Evolutionary conservation across 176 grass and related monocot species (phyloP).

Genomic region (Carex pumila): DNA sequence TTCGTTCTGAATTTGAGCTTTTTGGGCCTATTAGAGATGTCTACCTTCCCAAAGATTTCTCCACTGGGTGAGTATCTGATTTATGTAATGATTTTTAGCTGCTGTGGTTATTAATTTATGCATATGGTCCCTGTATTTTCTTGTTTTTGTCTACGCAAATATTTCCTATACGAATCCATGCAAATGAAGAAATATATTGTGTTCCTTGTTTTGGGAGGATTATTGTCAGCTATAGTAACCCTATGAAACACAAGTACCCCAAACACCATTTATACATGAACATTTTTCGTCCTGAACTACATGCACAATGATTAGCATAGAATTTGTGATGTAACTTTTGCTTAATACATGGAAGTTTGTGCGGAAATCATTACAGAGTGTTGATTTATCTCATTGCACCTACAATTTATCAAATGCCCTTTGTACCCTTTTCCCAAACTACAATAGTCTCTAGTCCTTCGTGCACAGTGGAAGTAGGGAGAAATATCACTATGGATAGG

Average conservation of each 20-base stretch:
- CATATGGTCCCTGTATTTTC: not conserved
- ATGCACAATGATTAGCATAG: not conserved
- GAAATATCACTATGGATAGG: not conserved
- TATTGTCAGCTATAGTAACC: not conserved
- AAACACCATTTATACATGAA: not conserved
- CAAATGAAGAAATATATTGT: not conserved
- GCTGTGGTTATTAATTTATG: too few species aligned
- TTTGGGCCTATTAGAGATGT: not conserved
- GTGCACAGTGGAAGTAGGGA: not conserved
- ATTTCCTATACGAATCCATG: not conserved
- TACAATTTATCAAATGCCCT: not conserved
- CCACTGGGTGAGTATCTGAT: conserved; percentile 6
- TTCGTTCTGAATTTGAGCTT: conserved; percentile 1
- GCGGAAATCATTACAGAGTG: not conserved
- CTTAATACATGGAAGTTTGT: not conserved
- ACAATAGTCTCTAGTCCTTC: not conserved
- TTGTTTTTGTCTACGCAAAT: not conserved
- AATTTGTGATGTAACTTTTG: not conserved
- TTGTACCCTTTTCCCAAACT: not conserved
- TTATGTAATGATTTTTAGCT: not conserved
- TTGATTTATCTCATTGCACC: not conserved
- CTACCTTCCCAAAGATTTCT: not conserved
- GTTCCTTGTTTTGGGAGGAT: not conserved
- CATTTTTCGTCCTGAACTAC: not conserved
- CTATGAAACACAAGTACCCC: not conserved